A percentile compares a stretch with the other conserved stretches of the same genome.
phyloP scores from a whole-genome alignment of 768 basidiomycete species.

The Boletus rubroflammeus region DNA sequence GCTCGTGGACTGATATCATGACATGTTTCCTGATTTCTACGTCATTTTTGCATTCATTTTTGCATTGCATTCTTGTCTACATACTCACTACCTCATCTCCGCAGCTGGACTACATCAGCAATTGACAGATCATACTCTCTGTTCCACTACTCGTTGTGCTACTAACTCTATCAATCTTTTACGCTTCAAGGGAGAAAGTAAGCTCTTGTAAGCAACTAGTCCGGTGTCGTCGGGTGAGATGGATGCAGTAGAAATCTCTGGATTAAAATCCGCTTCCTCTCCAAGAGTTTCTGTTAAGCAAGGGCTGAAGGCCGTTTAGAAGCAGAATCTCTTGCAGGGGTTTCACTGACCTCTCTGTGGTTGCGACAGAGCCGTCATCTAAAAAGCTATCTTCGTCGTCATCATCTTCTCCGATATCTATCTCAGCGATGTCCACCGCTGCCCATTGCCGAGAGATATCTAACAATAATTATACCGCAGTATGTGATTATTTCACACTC shows the following conservation, averaged over 20 bases:
- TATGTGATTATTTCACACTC: conserved; percentile 17
- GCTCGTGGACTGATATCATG: conserved; percentile 42
- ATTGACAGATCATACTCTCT: conserved; percentile 13
- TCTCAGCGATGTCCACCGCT: conserved; percentile 7
- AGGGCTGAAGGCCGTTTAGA: conserved; percentile 8
- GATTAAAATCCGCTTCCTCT: conserved; percentile 3
- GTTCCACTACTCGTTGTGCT: conserved; percentile 7
- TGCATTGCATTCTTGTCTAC: conserved; percentile 20
- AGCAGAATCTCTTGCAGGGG: neutral
- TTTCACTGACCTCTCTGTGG: conserved; percentile 12
- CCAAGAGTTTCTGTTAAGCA: neutral
- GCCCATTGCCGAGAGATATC: conserved; percentile 19
- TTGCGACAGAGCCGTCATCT: neutral
- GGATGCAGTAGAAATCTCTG: neutral
- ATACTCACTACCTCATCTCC: conserved; percentile 16
- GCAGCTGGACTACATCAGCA: conserved; percentile 20
- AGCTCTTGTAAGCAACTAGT: conserved; percentile 13
- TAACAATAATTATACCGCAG: conserved; percentile 11
- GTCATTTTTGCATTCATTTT: conserved; percentile 18
- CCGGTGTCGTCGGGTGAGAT: neutral
- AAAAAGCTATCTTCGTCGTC: conserved; percentile 3
- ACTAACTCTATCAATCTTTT: conserved; percentile 15
- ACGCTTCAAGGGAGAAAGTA: conserved; percentile 23
- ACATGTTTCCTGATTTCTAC: conserved; percentile 22
- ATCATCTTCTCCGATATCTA: conserved; percentile 4